Conservation (phyloP, 1,284 basidiomycete genomes). For the Mycosarcoma mackinlayi region DNA sequence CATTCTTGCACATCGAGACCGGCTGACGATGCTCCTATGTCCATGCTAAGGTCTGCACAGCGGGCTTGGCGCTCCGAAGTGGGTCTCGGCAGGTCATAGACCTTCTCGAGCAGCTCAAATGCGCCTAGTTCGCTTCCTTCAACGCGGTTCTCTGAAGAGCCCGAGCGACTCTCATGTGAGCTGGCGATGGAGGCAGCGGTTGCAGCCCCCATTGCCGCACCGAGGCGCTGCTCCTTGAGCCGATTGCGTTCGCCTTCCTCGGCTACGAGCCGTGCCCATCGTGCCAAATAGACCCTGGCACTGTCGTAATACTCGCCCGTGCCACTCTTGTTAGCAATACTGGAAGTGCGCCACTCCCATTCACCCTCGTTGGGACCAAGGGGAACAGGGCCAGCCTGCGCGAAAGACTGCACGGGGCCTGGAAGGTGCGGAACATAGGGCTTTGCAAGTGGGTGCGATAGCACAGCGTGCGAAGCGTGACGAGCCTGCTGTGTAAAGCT, state of each 20-base stretch:
- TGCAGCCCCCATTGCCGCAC: slow-evolving; percentile 5
- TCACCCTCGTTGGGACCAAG: slow-evolving; percentile 55
- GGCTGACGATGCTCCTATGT: not conserved
- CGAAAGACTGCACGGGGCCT: slow-evolving; percentile 50
- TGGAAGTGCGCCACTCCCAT: slow-evolving; percentile 52
- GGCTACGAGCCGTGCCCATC: slow-evolving; percentile 93
- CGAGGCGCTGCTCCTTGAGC: slow-evolving; percentile 39
- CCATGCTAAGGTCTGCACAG: slow-evolving; percentile 18
- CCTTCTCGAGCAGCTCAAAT: slow-evolving; percentile 54
- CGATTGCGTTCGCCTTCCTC: slow-evolving; percentile 66
- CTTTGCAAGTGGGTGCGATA: slow-evolving; percentile 54
- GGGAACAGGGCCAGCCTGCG: slow-evolving; percentile 63
- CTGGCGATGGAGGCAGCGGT: not conserved
- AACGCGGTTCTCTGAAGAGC: not conserved
- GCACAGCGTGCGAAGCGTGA: slow-evolving; percentile 54
- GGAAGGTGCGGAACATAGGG: slow-evolving; percentile 56
- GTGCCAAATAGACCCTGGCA: slow-evolving; percentile 92
- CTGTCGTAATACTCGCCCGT: slow-evolving; percentile 83
- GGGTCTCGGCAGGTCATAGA: slow-evolving; percentile 38
- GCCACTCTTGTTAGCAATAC: slow-evolving; percentile 46
- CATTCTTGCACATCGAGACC: slow-evolving; percentile 49
- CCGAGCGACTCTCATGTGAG: not conserved
- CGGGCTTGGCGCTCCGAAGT: slow-evolving; percentile 35
- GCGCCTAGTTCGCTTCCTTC: slow-evolving; percentile 54
- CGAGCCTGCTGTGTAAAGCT: slow-evolving; percentile 63